Conservation (phyloP, 768 basidiomycete genomes). For the Naganishia antarctica region DNA sequence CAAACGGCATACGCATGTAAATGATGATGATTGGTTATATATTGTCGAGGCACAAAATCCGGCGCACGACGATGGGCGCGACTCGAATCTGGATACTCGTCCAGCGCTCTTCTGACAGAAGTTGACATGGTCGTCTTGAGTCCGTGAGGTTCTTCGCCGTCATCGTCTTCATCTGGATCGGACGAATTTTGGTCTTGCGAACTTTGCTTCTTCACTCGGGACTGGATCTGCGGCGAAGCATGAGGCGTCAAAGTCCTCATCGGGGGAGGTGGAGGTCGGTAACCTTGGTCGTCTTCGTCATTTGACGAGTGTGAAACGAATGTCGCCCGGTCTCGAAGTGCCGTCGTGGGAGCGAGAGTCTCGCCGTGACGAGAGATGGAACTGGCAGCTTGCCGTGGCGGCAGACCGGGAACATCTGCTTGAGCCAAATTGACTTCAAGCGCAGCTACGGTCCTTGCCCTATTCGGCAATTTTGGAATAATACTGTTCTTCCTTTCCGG, state of each 20-base stretch:
- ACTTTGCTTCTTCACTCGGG: constrained; percentile 21
- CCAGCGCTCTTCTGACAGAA: constrained; percentile 37
- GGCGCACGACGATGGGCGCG: constrained; percentile 52
- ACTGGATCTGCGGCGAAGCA: constrained; percentile 28
- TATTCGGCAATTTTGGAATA: background rate
- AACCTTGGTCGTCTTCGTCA: background rate
- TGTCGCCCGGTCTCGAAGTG: background rate
- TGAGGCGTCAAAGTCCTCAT: constrained; percentile 29
- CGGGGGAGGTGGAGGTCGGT: constrained; percentile 38
- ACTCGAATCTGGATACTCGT: constrained; percentile 52
- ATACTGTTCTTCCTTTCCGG: background rate
- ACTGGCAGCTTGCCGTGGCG: background rate
- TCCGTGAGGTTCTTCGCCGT: constrained; percentile 28
- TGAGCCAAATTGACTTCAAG: background rate
- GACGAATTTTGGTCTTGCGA: constrained; percentile 33
- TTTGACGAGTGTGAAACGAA: background rate
- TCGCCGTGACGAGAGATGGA: background rate
- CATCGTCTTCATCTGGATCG: constrained; percentile 42
- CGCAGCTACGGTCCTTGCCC: background rate
- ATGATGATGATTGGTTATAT: constrained; percentile 34
- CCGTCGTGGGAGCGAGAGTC: background rate
- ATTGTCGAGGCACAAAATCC: constrained; percentile 42
- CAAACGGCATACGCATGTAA: constrained; percentile 47
- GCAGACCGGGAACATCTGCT: background rate
- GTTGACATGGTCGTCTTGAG: constrained; percentile 19